Conservation (phyloP, 2,329 filamentous ascomycete genomes). For the Cladobotryum protrusum region DNA sequence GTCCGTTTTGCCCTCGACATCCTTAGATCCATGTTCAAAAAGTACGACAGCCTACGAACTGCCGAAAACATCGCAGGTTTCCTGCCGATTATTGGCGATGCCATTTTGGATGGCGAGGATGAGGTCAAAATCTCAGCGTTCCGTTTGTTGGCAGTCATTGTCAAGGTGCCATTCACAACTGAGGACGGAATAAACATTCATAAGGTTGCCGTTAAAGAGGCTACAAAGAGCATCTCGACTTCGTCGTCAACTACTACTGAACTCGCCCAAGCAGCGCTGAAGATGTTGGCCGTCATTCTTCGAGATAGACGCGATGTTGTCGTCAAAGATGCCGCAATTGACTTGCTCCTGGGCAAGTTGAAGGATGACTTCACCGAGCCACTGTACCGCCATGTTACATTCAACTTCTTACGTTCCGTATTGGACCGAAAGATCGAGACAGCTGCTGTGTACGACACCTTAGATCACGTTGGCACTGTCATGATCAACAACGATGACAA, state of each 20-base stretch:
- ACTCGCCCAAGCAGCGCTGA: conserved; percentile 78
- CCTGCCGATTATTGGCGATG: conserved; percentile 81
- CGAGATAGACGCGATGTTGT: conserved; percentile 70
- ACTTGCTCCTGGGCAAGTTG: conserved; percentile 73
- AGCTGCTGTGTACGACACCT: conserved; percentile 79
- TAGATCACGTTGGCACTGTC: conserved; percentile 81
- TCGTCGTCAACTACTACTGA: conserved; percentile 76
- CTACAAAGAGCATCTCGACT: conserved; percentile 71
- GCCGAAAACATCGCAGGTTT: conserved; percentile 77
- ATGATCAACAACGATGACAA: conserved; percentile 96
- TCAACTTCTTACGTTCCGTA: conserved; percentile 86
- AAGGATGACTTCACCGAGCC: conserved; percentile 89
- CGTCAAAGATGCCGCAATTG: conserved; percentile 75
- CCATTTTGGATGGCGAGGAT: conserved; percentile 76
- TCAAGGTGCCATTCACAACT: conserved; percentile 74
- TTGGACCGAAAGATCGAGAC: conserved; percentile 81
- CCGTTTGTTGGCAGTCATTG: conserved; percentile 75
- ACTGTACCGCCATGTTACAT: conserved; percentile 84
- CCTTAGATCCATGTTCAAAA: conserved; percentile 76
- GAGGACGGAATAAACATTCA: conserved; percentile 58
- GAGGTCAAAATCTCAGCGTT: conserved; percentile 88
- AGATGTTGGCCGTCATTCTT: conserved; percentile 78
- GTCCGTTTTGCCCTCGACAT: conserved; percentile 83
- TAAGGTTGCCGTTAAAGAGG: conserved; percentile 78
- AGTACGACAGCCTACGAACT: conserved; percentile 75